Percentiles rank a stretch among this genome's conserved stretches.
These are phyloP conservation scores for Trichoderma breve DNA, from an alignment of 2,329 filamentous ascomycete species.

Conservation along the genomic window DNA sequence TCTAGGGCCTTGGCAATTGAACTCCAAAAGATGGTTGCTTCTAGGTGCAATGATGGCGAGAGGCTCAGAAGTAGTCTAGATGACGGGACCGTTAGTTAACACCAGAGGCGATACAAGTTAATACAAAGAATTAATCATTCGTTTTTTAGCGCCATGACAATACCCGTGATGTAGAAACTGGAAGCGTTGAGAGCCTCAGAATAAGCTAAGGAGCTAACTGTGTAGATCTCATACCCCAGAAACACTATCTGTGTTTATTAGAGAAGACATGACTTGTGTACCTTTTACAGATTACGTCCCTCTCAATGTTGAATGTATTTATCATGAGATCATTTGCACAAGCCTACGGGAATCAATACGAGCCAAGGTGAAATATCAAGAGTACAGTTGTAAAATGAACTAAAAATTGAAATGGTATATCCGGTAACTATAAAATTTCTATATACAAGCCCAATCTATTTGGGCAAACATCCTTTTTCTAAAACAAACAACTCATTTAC, in stretches of 20 bases:
- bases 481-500: background rate
- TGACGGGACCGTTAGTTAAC: background rate
- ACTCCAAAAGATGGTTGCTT: background rate
- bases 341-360: background rate
- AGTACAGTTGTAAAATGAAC: background rate
- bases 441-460: background rate
- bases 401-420: constrained; percentile 5
- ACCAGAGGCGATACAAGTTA: background rate
- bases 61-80: background rate
- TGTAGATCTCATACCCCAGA: background rate
- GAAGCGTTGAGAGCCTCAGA: background rate
- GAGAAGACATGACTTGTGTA: background rate
- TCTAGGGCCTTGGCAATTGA: background rate
- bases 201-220: background rate
- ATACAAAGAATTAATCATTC: background rate
- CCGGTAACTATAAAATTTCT: background rate
- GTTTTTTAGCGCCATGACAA: background rate
- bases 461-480: background rate
- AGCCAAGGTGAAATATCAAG: background rate
- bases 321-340: background rate
- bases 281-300: background rate
- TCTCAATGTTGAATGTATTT: background rate
- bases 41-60: background rate
- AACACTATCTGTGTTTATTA: background rate
- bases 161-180: background rate